phyloP scores from a whole-genome alignment of 148 eudicot species.

The Spergularia marina region DNA sequence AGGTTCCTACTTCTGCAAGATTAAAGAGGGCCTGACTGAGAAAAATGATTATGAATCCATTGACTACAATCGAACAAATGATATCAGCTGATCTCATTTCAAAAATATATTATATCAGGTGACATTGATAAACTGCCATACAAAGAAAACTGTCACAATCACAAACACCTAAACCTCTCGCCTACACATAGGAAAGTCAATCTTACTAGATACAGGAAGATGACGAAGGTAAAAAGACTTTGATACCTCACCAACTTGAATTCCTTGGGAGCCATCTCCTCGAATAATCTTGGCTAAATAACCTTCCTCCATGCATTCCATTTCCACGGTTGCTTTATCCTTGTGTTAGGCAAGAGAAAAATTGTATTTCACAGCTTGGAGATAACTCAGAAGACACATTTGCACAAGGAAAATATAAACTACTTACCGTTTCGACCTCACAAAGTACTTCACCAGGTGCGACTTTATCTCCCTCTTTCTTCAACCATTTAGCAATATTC shows the following conservation, averaged over 20 bases:
- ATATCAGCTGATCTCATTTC: neutral
- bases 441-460: constrained; percentile 95
- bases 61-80: neutral
- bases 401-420: neutral
- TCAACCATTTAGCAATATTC: constrained; percentile 93
- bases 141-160: neutral
- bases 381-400: neutral
- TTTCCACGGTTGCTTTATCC: constrained; percentile 99
- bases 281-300: constrained; percentile 83
- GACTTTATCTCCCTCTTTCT: constrained; percentile 94
- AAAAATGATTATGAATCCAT: neutral
- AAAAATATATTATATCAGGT: neutral
- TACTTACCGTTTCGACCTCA: constrained; percentile 94
- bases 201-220: neutral
- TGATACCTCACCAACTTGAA: constrained; percentile 88
- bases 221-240: neutral
- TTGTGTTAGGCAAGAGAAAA: constrained; percentile 13
- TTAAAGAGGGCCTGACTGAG: neutral
- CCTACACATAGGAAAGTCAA: constrained; percentile 4
- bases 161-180: neutral
- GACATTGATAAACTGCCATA: neutral
- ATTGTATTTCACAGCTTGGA: neutral
- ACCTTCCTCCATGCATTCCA: constrained; percentile 99
- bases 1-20: neutral
- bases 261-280: constrained; percentile 79